A percentile compares a stretch with the other conserved stretches of the same genome.
Conservation (phyloP, 2,329 filamentous ascomycete genomes). For the Pezizomycotina sp. region DNA sequence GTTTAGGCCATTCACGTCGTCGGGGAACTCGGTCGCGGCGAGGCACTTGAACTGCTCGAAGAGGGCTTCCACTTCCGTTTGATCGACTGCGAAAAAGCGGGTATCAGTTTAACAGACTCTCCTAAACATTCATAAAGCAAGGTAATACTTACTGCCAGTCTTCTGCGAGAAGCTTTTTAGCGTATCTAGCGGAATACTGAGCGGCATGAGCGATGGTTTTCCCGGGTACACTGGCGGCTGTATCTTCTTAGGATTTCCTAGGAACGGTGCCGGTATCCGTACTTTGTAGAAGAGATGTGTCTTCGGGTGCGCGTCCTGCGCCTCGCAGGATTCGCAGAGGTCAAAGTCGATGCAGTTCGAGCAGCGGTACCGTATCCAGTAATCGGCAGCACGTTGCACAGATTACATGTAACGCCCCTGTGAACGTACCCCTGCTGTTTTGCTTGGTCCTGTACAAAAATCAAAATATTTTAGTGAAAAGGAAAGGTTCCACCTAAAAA, state of each 20-base stretch:
- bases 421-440: conserved; percentile 79
- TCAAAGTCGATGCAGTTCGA: conserved; percentile 94
- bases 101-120: conserved; percentile 26
- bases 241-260: conserved; percentile 59
- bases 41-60: conserved; percentile 97
- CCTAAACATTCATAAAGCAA: neutral
- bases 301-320: conserved; percentile 54
- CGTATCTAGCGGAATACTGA: conserved; percentile 48
- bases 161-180: conserved; percentile 53
- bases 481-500: too few species aligned
- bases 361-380: conserved; percentile 81
- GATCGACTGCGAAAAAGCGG: conserved; percentile 39
- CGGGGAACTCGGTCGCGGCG: conserved; percentile 66
- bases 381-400: conserved; percentile 74
- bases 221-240: conserved; percentile 79
- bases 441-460: conserved; percentile 79
- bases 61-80: conserved; percentile 74
- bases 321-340: conserved; percentile 82
- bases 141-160: conserved; percentile 39
- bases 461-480: too few species aligned
- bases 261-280: conserved; percentile 68
- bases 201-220: conserved; percentile 55
- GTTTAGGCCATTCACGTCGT: conserved; percentile 60
- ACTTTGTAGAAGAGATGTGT: conserved; percentile 97
- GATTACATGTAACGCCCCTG: conserved; percentile 79